phyloP scores from a whole-genome alignment of 192 early-diverging fungal genomes.

The Chytriomyces hyalinus region DNA sequence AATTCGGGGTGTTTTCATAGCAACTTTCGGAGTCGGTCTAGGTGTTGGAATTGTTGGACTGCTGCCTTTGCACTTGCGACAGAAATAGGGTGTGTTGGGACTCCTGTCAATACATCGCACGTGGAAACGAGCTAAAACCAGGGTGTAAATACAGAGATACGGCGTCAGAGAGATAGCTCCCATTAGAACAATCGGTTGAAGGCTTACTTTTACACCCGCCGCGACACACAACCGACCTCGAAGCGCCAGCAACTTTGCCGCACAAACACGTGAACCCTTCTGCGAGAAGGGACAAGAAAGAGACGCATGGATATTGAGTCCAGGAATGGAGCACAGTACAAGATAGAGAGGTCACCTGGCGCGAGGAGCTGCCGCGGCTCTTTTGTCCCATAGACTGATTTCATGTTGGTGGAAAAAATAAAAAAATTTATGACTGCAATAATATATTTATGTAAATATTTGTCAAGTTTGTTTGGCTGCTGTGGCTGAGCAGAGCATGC shows the following conservation, averaged over 20 bases:
- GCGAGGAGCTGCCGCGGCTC: no score
- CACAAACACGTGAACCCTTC: conserved; percentile 8
- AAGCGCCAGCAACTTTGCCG: conserved; percentile 21
- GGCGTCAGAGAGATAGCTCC: background rate
- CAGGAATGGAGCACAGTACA: background rate
- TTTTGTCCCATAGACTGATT: no score
- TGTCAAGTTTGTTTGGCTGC: no score
- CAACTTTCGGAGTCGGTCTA: conserved; percentile 2
- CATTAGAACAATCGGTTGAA: background rate
- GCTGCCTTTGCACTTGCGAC: conserved; percentile 4
- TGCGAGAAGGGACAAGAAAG: conserved; percentile 20
- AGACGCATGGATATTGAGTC: background rate
- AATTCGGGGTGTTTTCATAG: conserved; percentile 6
- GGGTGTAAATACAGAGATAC: background rate
- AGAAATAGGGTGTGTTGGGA: conserved; percentile 17
- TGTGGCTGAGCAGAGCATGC: no score
- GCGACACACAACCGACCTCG: conserved; percentile 17
- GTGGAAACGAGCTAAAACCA: conserved; percentile 12
- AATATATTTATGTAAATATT: no score
- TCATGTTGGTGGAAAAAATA: no score
- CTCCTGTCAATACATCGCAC: conserved; percentile 1
- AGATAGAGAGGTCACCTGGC: conserved; percentile 8
- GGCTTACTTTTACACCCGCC: conserved; percentile 1
- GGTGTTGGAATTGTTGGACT: background rate
- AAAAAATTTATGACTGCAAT: no score